Base-by-base conservation (phyloP, 2,329 filamentous ascomycete species). In the Xylaria sp. region DNA sequence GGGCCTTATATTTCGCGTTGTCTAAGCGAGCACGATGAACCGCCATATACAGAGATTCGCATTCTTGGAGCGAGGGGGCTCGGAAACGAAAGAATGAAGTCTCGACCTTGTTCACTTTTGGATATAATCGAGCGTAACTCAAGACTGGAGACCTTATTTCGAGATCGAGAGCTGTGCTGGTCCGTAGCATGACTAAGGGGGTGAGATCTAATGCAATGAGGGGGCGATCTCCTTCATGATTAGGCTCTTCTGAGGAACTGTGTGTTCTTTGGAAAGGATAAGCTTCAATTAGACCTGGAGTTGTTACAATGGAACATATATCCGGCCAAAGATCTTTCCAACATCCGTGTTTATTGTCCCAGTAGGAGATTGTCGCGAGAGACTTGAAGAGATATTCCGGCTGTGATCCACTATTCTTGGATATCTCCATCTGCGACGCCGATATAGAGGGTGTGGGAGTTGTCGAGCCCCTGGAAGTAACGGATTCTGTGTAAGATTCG, bases 151-250 rank as follows among this genome's bases (percentile, higher is more conserved):
- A 97, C 56, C 94, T 91, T 70, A 99, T 93, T 71, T 96, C 96
- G 61, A 99, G 92, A 77, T 99, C 96, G 36, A 99, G 87, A 3
- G 92, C 92, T 25, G 94, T 99, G 73, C 94, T 96, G 74, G 95
- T 91, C 69, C 95, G 89, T 68, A 98, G 89, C 72, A 94, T 91
- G 7, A 98, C 95, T 42, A 97, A 84, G 0, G 96, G 96, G 0
- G 95, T 98, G 47, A 99, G 87, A 75, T 97, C 93, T 38, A 97
- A 87, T 5, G 91, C 92, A 49, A 90, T 81, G 22, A 90, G 78
- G 3, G 87, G 87, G 39, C 72, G 73, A 2, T 79, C 77, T 54
- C 76, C 75, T 22, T 75, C 76, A 58, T 82, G 79, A 15, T 75
- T 69, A 13, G 76, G 67, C 61, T 79, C 73, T 38, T 79, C 77